Percentiles rank a stretch among this genome's conserved stretches.
These are phyloP conservation scores for Mrakia blollopis DNA, from an alignment of 768 basidiomycete species.

Conservation along the genomic window DNA sequence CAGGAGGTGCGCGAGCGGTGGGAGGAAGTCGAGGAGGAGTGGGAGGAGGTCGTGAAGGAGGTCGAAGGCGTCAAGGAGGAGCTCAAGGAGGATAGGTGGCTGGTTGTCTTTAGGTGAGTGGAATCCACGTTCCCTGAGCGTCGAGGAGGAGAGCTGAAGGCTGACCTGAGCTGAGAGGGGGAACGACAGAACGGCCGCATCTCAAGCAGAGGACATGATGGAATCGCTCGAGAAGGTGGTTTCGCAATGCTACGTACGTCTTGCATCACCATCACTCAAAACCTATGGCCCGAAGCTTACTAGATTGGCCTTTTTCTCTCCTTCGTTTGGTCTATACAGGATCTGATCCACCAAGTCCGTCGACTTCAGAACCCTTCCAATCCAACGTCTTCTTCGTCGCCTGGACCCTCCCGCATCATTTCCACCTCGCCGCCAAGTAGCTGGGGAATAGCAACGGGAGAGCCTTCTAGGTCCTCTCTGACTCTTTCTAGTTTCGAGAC, in stretches of 20 bases:
- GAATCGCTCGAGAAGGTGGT: conserved; percentile 88
- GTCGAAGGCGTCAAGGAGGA: conserved; percentile 80
- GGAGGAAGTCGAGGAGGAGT: conserved; percentile 64
- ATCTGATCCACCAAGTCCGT: conserved; percentile 35
- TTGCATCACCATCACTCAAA: neutral
- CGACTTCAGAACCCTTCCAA: conserved; percentile 25
- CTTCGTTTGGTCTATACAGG: conserved; percentile 21
- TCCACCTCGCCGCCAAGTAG: conserved; percentile 22
- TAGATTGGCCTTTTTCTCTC: neutral
- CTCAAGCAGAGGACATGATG: conserved; percentile 98
- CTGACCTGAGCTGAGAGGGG: neutral
- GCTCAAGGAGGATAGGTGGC: conserved; percentile 94
- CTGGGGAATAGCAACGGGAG: neutral
- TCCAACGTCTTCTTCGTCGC: conserved; percentile 20
- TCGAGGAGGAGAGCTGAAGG: neutral
- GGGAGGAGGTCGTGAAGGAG: conserved; percentile 74
- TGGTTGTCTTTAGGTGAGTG: conserved; percentile 74
- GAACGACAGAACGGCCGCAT: conserved; percentile 53
- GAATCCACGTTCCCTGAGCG: neutral
- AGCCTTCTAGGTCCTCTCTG: neutral
- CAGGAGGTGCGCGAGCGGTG: neutral
- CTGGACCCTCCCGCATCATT: conserved; percentile 30
- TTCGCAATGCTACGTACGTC: conserved; percentile 73
- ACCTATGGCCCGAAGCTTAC: neutral
- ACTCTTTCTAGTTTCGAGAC: conserved; percentile 60